Percentiles rank a stretch among this genome's conserved stretches.
Conservation (phyloP, 768 basidiomycete species). For the Termitomyces sp. region DNA sequence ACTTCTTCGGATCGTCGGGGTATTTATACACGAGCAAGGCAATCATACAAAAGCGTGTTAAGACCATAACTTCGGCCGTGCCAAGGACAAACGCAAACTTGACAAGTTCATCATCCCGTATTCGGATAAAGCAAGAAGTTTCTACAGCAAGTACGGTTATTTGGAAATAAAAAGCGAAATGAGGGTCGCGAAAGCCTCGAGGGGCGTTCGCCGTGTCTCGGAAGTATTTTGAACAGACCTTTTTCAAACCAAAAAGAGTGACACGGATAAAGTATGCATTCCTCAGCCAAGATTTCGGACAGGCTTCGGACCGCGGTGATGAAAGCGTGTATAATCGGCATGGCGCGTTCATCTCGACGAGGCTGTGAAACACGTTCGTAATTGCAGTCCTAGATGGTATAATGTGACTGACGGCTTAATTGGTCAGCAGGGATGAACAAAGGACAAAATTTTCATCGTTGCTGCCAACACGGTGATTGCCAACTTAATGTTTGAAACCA, state of each 20-base stretch:
- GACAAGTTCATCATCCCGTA: slow-evolving; percentile 12
- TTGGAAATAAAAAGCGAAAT: background rate
- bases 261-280: slow-evolving; percentile 1
- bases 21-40: slow-evolving; percentile 17
- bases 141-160: slow-evolving; percentile 3
- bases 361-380: slow-evolving; percentile 14
- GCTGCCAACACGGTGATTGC: slow-evolving; percentile 15
- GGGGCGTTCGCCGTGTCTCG: background rate
- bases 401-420: background rate
- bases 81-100: slow-evolving; percentile 6
- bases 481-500: background rate
- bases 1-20: slow-evolving; percentile 12
- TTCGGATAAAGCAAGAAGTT: slow-evolving; percentile 9
- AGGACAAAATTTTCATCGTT: slow-evolving; percentile 17
- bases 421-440: slow-evolving; percentile 9
- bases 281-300: slow-evolving; percentile 7
- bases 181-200: background rate
- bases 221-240: slow-evolving; percentile 1
- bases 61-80: slow-evolving; percentile 4
- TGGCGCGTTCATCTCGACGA: slow-evolving; percentile 8
- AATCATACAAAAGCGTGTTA: slow-evolving; percentile 12
- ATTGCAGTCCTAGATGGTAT: background rate
- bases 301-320: slow-evolving; percentile 16
- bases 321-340: slow-evolving; percentile 8
- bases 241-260: slow-evolving; percentile 9